Evolutionary conservation across 768 basidiomycete species (phyloP).

Genomic region (Tricholoma sp.): DNA sequence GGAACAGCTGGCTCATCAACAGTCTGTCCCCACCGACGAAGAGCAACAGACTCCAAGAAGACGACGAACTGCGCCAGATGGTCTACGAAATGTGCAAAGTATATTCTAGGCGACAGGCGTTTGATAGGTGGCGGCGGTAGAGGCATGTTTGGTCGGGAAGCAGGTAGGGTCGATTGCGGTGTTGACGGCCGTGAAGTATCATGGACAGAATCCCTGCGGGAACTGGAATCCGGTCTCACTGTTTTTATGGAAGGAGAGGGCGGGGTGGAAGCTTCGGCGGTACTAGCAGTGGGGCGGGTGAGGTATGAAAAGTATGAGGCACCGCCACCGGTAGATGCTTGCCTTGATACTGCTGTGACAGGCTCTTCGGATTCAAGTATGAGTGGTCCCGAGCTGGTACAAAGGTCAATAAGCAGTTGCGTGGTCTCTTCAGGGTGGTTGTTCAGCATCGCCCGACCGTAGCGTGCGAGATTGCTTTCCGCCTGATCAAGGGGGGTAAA

Average conservation of each 20-base stretch:
- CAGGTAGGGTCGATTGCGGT: constrained; percentile 28
- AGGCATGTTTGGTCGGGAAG: constrained; percentile 16
- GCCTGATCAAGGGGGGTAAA: constrained; percentile 42
- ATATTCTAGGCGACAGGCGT: constrained; percentile 75
- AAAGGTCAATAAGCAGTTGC: constrained; percentile 85
- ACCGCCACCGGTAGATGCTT: constrained; percentile 24
- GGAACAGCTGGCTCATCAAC: constrained; percentile 26
- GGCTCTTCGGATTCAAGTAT: constrained; percentile 34
- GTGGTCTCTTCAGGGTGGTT: constrained; percentile 87
- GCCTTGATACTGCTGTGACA: constrained; percentile 15
- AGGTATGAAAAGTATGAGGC: constrained; percentile 81
- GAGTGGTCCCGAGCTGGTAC: constrained; percentile 61
- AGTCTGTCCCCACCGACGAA: constrained; percentile 73
- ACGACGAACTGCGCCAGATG: constrained; percentile 77
- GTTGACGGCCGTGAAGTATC: constrained; percentile 27
- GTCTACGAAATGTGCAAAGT: constrained; percentile 93
- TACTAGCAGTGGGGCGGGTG: constrained; percentile 46
- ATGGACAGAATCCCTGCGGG: constrained; percentile 33
- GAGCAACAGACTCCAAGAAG: constrained; percentile 86
- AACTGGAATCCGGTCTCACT: constrained; percentile 30
- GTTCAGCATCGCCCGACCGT: constrained; percentile 82
- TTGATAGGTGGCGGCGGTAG: constrained; percentile 32
- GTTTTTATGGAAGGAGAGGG: constrained; percentile 46
- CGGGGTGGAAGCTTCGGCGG: constrained; percentile 36
- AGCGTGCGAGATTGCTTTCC: constrained; percentile 79